Evolutionary conservation across 1,284 basidiomycete genomes (phyloP), one percentile per base, ranked within the genome.

Genomic region (Pseudozyma tsukubaensis): DNA sequence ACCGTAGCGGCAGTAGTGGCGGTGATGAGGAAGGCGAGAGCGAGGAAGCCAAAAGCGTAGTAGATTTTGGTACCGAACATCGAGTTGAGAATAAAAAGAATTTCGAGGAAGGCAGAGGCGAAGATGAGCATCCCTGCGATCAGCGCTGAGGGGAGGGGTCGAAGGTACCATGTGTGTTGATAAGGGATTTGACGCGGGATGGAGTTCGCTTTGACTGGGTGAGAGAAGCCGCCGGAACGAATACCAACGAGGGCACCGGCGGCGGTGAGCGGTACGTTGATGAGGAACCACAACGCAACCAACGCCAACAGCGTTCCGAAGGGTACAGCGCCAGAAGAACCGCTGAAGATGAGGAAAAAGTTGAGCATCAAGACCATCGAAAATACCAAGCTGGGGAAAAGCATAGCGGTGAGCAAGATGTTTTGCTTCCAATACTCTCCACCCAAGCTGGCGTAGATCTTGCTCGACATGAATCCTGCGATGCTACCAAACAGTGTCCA

Each of bases 401-500:
- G 86, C 4, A 92, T 91, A 11, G 95, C 93, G 3, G 95, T 96
- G 58, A 95, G 85, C 81, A 96, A 92, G 3, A 93, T 90, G 83
- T 92, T 94, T 77, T 92, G 91, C 82, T 91, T 89, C 85, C 90
- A 91, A 69, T 93, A 87, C 18, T 88, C 88, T 11, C 96, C 96
- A 13, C 92, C 92, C 16, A 98, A 85, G 8, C 93, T 92, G 11
- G 89, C 88, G 83, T 95, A 98, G 4, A 92, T 87, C 32, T 94
- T 89, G 50, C 91, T 91, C 0, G 94, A 94, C 62, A 94, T 87
- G 85, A 97, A 98, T 36, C 96, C 96, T 16, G 93, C 91, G 56
- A 98, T 88, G 91, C 89, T 87, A 85, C 94, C 94, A 80, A 98
- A 98, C 72, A 97, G 88, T 0, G 94, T 93, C 94, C 94, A 98